phyloP scores from a whole-genome alignment of 768 basidiomycete genomes.

The Dictyophora rubrovolvata region DNA sequence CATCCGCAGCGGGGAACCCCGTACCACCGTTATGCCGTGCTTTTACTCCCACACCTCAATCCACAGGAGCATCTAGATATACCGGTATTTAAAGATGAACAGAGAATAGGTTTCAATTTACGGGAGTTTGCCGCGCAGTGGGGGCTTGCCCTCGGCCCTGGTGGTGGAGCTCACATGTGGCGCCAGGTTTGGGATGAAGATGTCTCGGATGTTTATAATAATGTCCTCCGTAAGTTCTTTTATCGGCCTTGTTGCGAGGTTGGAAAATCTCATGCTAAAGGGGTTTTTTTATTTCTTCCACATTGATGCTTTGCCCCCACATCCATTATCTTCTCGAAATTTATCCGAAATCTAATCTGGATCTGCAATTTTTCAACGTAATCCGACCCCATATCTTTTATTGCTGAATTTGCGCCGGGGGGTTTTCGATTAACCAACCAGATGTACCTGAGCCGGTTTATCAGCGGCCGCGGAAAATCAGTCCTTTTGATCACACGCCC shows the following conservation, averaged over 20 bases:
- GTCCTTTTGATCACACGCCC: not conserved
- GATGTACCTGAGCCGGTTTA: not conserved
- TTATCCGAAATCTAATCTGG: not conserved
- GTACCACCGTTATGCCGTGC: constrained; percentile 80
- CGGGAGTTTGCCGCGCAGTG: constrained; percentile 50
- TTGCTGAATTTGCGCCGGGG: no score
- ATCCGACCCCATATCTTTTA: not conserved
- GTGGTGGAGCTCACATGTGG: constrained; percentile 80
- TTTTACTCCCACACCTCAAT: constrained; percentile 63
- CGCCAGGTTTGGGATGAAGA: constrained; percentile 62
- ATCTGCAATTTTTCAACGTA: not conserved
- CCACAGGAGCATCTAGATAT: constrained; percentile 19
- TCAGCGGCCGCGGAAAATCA: not conserved
- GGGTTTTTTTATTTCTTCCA: not conserved
- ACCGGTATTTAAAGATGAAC: constrained; percentile 14
- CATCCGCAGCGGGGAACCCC: constrained; percentile 84
- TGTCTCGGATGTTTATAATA: constrained; percentile 55
- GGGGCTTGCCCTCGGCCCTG: constrained; percentile 33
- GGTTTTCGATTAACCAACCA: not conserved
- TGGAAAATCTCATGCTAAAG: not conserved
- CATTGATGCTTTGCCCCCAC: not conserved
- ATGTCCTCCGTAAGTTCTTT: constrained; percentile 51
- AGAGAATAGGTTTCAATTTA: constrained; percentile 55
- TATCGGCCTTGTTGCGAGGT: not conserved
- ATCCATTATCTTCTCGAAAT: not conserved